Evolutionary conservation across 495 filamentous ascomycete genomes (phyloP).

Genomic region (Sphaerosporella brunnea): DNA sequence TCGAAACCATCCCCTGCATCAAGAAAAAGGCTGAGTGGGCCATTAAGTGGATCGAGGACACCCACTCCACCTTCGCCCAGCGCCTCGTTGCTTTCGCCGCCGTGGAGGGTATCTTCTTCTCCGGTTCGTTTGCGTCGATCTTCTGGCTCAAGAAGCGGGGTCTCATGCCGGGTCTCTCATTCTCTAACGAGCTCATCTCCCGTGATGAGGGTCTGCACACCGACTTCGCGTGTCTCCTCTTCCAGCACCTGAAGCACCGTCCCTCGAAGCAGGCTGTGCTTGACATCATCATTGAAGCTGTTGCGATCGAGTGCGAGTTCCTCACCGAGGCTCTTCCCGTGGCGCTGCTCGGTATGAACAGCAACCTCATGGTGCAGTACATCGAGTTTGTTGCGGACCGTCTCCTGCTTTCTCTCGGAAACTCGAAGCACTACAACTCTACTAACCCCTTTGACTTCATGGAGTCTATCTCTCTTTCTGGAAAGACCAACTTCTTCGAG

Average conservation of each 20-base stretch:
- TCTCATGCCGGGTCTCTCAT: slow-evolving; percentile 93
- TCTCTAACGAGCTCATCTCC: slow-evolving; percentile 99
- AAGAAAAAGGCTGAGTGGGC: slow-evolving; percentile 97
- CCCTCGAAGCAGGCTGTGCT: slow-evolving; percentile 63
- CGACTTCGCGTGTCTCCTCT: slow-evolving; percentile 92
- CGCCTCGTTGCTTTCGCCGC: slow-evolving; percentile 95
- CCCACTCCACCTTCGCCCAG: slow-evolving; percentile 80
- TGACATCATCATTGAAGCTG: slow-evolving; percentile 84
- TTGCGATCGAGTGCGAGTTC: slow-evolving; percentile 93
- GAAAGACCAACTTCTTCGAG: slow-evolving; percentile 99
- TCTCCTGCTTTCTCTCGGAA: slow-evolving; percentile 77
- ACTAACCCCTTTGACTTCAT: slow-evolving; percentile 99
- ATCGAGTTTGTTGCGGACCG: slow-evolving; percentile 98
- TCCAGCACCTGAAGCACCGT: slow-evolving; percentile 84
- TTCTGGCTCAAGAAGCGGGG: slow-evolving; percentile 99
- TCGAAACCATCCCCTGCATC: slow-evolving; percentile 96
- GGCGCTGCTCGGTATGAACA: slow-evolving; percentile 91
- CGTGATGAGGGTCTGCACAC: slow-evolving; percentile 99
- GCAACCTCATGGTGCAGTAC: slow-evolving; percentile 95
- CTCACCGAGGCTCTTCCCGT: slow-evolving; percentile 85
- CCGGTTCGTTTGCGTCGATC: slow-evolving; percentile 95
- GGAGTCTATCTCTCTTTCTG: slow-evolving; percentile 95
- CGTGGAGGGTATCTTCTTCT: slow-evolving; percentile 99
- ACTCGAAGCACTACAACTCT: slow-evolving; percentile 77
- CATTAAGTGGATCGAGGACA: slow-evolving; percentile 81